Base-by-base conservation (phyloP, 1,284 basidiomycete genomes). In the Trichosporon asahii region DNA sequence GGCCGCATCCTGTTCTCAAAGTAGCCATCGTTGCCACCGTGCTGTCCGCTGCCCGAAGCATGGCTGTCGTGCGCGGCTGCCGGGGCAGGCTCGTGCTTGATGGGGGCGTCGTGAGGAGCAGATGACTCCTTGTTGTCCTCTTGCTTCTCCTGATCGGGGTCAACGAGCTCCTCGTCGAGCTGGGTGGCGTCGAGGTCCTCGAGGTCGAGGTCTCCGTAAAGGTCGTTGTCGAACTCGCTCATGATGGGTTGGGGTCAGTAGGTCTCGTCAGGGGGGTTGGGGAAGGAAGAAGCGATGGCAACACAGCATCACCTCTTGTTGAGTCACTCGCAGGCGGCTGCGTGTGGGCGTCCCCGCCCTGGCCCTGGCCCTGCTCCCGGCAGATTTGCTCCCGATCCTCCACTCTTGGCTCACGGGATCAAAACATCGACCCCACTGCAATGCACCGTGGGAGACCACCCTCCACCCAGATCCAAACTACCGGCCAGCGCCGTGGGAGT, bases 1-100 rank as follows among this genome's bases (percentile, higher is more conserved):
- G 94, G 94, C 68, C 92, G 88, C 29, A 95, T 87, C 70, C 80
- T 64, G 67, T 75, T 68, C 75, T 76, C 65, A 25, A 55, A 57
- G 49, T 15, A 53, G 35, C 60, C 40, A 46, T 27, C 25, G 68
- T 31, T 61, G 57, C 37, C 57, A 6, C 23, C 66, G 14, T 57
- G 53, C 21, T 33, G 23, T 21, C 40, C 18, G 40, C 64, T 65
- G 64, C 33, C 21, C 3, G 65, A 31, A 4, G 57, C 40, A 9
- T 37, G 37, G 64, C 5, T 44, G 40, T 44, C 35, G 8, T 44
- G n/a, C 8, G 65, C 12, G n/a, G 53, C 15, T 5, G 53, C 25
- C 21, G 53, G 66, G 29, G 53, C 66, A 21, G 21, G 66, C 66
- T 44, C 31, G 25, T 18, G 40, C 37, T 61, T 61, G 65, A 31